Base-by-base conservation (phyloP, 768 basidiomycete genomes). In the Asterophora lycoperdoides region DNA sequence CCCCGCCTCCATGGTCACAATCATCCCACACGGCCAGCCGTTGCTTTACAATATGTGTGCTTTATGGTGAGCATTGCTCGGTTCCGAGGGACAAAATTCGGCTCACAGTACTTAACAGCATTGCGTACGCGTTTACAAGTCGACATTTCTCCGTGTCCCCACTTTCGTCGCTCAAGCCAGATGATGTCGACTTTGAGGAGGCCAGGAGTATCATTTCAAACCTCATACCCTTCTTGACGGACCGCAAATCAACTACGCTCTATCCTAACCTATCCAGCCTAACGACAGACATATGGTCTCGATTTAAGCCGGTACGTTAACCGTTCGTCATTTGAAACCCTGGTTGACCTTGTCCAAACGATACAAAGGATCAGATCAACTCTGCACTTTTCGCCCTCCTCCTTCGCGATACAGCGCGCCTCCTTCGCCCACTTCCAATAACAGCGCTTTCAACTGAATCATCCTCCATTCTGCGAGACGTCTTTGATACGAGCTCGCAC, bases 1-100 rank as follows among this genome's bases (percentile, higher is more conserved):
- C 14, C 81, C 83, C 18, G 43, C 60, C 13, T 64, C 66, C 0
- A 68, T 81, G 58, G 51, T 79, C 2, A 70, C 68, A 38, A 67
- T 70, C 15, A 51, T 67, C 33, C 63, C 68, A 8, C 60, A 53
- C 3, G 63, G 71, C 1, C 67, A 74, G 5, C 63, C 76, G 0
- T 66, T 92, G 11, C 56, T 84, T 1, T 89, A 86, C 58, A 93
- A 93, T 51, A 66, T 89, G 23, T 75, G 75, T 33, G 80, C 81
- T 7, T 64, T 89, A 19, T 74, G 77, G 90, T 91, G 60, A 38
- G 87, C 73, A 14, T 11, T 40, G 17, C 18, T 9, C 14, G 41
- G 30, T 8, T 28, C 30, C 6, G 2, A 17, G 35, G 35, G 48
- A 23, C 15, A 19, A 34, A 8, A 50, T 40, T 20, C 8, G 26